phyloP scores from a whole-genome alignment of 345 rosid genomes.

The Citrus inodora region DNA sequence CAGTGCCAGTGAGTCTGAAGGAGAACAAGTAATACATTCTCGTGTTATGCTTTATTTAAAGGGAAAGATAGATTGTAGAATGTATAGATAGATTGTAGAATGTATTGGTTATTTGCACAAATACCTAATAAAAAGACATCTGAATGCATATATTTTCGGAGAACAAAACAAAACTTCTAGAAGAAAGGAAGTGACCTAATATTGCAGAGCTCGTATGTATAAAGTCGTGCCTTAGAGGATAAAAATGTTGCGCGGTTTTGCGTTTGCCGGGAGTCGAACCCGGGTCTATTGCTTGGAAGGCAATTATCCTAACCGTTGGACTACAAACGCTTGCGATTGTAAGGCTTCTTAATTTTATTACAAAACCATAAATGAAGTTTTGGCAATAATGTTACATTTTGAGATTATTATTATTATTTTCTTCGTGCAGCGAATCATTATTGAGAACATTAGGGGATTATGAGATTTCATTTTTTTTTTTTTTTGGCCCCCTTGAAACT shows the following conservation, averaged over 20 bases:
- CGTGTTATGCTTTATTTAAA: not conserved
- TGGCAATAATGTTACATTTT: too few species aligned
- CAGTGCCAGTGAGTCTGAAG: slow-evolving; percentile 31
- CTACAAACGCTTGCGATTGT: slow-evolving; percentile 21
- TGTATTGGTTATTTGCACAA: not conserved
- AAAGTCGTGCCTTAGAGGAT: fast-evolving
- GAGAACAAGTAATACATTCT: slow-evolving; percentile 26
- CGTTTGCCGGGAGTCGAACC: slow-evolving; percentile 94
- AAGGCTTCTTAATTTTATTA: too few species aligned
- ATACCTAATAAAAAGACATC: not conserved
- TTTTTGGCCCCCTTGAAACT: not conserved
- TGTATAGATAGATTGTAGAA: not conserved
- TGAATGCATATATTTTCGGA: not conserved
- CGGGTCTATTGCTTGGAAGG: slow-evolving; percentile 88
- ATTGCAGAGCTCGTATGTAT: too few species aligned
- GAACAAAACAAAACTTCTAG: too few species aligned
- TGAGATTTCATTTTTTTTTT: not conserved
- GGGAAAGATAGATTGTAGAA: not conserved
- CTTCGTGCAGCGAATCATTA: not conserved
- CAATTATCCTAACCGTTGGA: slow-evolving; percentile 95
- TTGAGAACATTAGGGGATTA: not conserved
- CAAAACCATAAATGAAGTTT: fast-evolving
- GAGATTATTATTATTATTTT: not conserved
- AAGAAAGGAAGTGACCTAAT: too few species aligned
- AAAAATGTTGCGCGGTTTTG: not conserved